Conservation (phyloP, 345 rosid species). For the Pistacia vera region DNA sequence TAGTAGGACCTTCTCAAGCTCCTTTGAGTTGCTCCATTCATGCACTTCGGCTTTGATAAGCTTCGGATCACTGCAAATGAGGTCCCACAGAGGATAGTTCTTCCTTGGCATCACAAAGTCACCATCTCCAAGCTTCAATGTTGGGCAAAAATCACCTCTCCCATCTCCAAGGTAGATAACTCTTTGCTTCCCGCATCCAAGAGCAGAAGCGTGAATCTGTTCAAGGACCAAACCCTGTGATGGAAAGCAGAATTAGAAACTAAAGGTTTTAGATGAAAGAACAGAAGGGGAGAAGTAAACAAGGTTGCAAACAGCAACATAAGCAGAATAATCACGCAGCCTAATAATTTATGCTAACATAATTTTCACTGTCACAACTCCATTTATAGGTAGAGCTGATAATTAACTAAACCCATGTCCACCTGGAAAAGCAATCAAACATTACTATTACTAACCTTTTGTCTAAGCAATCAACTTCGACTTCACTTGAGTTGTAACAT, state of each 20-base stretch:
- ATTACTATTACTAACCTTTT: background rate
- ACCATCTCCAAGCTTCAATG: conserved; percentile 54
- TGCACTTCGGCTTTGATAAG: conserved; percentile 69
- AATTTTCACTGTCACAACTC: background rate
- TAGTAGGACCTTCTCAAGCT: conserved; percentile 51
- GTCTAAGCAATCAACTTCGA: background rate
- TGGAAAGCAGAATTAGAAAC: conserved; percentile 7
- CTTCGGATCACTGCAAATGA: conserved; percentile 33
- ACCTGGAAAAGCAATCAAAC: background rate
- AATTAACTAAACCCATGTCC: background rate
- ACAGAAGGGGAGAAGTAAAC: background rate
- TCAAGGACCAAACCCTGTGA: conserved; percentile 71
- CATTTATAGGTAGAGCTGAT: background rate
- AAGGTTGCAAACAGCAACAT: background rate
- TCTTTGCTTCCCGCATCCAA: conserved; percentile 28
- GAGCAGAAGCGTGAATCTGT: conserved; percentile 35
- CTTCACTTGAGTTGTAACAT: background rate
- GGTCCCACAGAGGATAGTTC: conserved; percentile 62
- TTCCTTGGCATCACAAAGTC: conserved; percentile 81
- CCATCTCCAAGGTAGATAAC: conserved; percentile 88
- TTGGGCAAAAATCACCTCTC: conserved; percentile 77
- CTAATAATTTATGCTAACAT: background rate
- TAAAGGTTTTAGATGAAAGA: background rate
- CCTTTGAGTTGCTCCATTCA: conserved; percentile 72
- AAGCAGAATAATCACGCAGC: background rate